These are phyloP conservation scores for Geotrichum phurueaensis DNA, from an alignment of 1,139 yeast genomes.

Conservation along the genomic window DNA sequence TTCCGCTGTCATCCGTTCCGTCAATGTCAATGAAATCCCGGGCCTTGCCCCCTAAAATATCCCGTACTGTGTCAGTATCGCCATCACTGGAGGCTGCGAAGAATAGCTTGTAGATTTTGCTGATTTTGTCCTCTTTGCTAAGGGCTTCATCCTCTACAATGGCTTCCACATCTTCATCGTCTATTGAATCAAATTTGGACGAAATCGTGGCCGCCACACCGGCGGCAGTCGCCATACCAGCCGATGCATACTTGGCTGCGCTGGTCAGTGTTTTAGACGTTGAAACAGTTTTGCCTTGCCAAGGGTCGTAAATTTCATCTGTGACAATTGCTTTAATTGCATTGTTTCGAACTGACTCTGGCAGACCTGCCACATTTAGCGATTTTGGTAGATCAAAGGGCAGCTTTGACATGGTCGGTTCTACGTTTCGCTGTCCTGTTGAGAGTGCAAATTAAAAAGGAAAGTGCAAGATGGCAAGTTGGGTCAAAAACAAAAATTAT, in stretches of 20 bases:
- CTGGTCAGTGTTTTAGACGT: not conserved
- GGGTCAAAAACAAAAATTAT: not conserved
- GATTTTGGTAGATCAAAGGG: conserved; percentile 11
- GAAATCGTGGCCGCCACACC: conserved; percentile 3
- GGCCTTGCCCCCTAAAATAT: conserved; percentile 29
- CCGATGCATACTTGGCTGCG: not conserved
- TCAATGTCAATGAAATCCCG: conserved; percentile 31
- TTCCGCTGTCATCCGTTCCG: conserved; percentile 37
- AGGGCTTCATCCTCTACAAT: conserved; percentile 24
- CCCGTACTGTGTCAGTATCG: conserved; percentile 28
- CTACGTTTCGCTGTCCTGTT: not conserved
- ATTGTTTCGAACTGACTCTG: conserved; percentile 10
- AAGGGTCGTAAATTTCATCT: conserved; percentile 12
- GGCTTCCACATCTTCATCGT: conserved; percentile 24
- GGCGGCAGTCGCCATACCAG: not conserved
- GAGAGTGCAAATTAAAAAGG: not conserved
- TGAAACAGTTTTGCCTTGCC: conserved; percentile 10
- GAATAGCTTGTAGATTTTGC: conserved; percentile 28
- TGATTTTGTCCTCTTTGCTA: conserved; percentile 23
- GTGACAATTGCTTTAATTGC: conserved; percentile 3
- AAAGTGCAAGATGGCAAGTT: not conserved
- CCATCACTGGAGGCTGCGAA: conserved; percentile 37
- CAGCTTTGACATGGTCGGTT: conserved; percentile 6
- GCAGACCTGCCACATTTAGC: conserved; percentile 8
- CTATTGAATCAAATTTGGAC: not conserved